Evolutionary conservation across 805 yeast species (phyloP).

Genomic region (Ogataea polymorpha): DNA sequence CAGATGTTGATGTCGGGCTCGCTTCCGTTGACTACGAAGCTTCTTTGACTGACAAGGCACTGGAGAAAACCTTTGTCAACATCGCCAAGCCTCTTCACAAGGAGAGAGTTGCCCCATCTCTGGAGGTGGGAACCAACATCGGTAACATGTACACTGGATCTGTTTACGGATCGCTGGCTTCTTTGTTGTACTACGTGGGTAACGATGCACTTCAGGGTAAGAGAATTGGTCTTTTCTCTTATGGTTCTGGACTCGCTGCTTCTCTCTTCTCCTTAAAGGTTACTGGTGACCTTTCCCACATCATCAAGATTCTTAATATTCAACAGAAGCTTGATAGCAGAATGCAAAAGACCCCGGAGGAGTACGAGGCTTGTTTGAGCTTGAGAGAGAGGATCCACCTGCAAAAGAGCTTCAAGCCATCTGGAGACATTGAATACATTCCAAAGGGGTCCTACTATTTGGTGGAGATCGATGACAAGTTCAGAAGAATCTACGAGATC

Average conservation of each 20-base stretch:
- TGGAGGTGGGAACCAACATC: slow-evolving; percentile 88
- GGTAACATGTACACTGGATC: slow-evolving; percentile 99
- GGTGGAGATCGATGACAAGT: slow-evolving; percentile 79
- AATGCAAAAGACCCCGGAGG: slow-evolving; percentile 64
- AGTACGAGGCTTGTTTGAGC: slow-evolving; percentile 76
- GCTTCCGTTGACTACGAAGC: slow-evolving; percentile 65
- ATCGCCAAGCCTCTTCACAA: slow-evolving; percentile 67
- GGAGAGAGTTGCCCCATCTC: slow-evolving; percentile 73
- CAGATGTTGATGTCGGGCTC: slow-evolving; percentile 51
- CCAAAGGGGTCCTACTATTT: slow-evolving; percentile 80
- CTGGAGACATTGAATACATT: slow-evolving; percentile 72
- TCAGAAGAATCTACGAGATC: slow-evolving; percentile 74
- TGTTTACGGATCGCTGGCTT: slow-evolving; percentile 80
- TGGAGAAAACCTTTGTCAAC: slow-evolving; percentile 83
- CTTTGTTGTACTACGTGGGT: slow-evolving; percentile 73
- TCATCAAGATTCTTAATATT: slow-evolving; percentile 63
- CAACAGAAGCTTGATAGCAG: slow-evolving; percentile 67
- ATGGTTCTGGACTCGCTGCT: slow-evolving; percentile 97
- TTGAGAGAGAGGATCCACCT: slow-evolving; percentile 89
- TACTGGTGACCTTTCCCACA: slow-evolving; percentile 72
- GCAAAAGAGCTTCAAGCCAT: slow-evolving; percentile 74
- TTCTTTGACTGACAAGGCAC: slow-evolving; percentile 70
- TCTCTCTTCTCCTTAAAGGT: slow-evolving; percentile 78
- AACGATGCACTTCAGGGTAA: slow-evolving; percentile 72
- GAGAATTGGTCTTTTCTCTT: slow-evolving; percentile 90